These are phyloP conservation scores for Pestalotiopsis sp. DNA, from an alignment of 2,329 filamentous ascomycete genomes.

Conservation along the genomic window DNA sequence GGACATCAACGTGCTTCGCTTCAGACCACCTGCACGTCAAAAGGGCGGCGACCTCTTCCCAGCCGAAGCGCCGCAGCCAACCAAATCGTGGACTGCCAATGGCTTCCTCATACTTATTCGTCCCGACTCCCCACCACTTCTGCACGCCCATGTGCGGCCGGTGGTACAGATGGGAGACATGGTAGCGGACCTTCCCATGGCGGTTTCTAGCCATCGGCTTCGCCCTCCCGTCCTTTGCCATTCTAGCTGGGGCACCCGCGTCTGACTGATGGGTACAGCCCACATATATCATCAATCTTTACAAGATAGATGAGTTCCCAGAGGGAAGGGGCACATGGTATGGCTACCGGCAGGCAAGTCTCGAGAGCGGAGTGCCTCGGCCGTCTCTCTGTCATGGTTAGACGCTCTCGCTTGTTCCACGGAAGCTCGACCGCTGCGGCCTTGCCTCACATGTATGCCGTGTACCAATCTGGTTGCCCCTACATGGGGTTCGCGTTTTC, in stretches of 20 bases:
- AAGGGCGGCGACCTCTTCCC: not conserved
- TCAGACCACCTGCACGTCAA: not conserved
- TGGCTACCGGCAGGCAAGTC: not conserved
- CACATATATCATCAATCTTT: not conserved
- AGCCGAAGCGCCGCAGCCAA: not conserved
- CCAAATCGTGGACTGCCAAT: not conserved
- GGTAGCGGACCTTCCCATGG: not conserved
- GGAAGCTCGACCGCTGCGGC: not conserved
- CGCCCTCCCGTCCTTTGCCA: not conserved
- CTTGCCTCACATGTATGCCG: not conserved
- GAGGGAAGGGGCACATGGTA: not conserved
- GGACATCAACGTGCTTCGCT: not conserved
- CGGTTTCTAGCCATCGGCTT: not conserved
- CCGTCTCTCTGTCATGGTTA: not conserved
- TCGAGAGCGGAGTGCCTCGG: not conserved
- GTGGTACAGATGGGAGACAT: not conserved
- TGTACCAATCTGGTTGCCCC: not conserved
- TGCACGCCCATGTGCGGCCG: not conserved
- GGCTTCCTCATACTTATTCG: not conserved
- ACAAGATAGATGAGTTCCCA: not conserved
- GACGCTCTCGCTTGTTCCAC: not conserved
- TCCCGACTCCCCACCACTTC: not conserved
- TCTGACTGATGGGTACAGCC: not conserved
- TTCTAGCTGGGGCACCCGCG: not conserved
- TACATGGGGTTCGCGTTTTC: not conserved